Percentiles rank a stretch among this genome's conserved stretches.
Conservation (phyloP, 176 grass and related monocot species). For the Cenchrus fungigraminus region DNA sequence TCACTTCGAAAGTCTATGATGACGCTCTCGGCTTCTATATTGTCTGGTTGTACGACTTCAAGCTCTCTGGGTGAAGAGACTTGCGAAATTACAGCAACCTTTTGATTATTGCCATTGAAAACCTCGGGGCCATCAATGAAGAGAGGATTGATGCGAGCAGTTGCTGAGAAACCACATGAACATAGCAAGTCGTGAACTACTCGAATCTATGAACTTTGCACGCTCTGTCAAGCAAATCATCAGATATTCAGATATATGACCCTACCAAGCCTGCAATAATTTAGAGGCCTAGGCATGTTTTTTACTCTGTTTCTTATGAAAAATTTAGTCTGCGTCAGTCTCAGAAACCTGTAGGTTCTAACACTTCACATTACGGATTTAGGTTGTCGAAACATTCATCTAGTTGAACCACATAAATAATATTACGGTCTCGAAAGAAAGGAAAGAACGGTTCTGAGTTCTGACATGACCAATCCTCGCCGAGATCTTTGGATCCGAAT, state of each 20-base stretch:
- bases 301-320: not conserved
- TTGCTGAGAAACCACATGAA: constrained; percentile 55
- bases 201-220: not conserved
- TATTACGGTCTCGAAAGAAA: not conserved
- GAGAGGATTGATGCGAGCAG: constrained; percentile 72
- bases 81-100: constrained; percentile 63
- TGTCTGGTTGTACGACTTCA: constrained; percentile 62
- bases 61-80: constrained; percentile 75
- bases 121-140: constrained; percentile 69
- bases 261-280: not conserved
- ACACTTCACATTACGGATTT: not conserved
- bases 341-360: not conserved
- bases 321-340: not conserved
- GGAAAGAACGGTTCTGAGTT: constrained; percentile 33
- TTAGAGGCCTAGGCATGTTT: not conserved
- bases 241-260: not conserved
- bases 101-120: constrained; percentile 52
- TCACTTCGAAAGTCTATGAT: constrained; percentile 73
- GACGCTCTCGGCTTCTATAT: constrained; percentile 53
- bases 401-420: not conserved
- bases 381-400: not conserved
- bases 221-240: not conserved
- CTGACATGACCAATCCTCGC: constrained; percentile 87
- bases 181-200: not conserved
- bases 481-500: constrained; percentile 74